Conservation (phyloP, 1,284 basidiomycete species). For the Puccinia brachypodii region DNA sequence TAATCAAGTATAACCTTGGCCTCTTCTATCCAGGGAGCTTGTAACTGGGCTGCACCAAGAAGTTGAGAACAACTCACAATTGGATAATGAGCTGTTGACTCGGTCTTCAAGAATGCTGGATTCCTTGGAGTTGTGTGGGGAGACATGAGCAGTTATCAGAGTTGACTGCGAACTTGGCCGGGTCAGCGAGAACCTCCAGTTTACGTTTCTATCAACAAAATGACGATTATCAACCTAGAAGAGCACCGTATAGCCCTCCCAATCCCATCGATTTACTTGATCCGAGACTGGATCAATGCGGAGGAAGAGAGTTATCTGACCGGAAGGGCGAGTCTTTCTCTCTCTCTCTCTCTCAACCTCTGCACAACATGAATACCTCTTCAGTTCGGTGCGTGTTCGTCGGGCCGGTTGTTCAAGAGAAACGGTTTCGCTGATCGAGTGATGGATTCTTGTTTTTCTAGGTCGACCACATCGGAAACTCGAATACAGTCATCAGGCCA, state of each 20-base stretch:
- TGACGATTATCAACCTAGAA: slow-evolving; percentile 4
- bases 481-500: slow-evolving; percentile 16
- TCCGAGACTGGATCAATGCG: slow-evolving; percentile 75
- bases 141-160: not conserved
- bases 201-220: no score
- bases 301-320: slow-evolving; percentile 77
- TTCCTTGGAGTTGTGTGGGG: no score
- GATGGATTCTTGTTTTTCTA: not conserved
- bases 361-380: not conserved
- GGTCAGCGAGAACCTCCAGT: not conserved
- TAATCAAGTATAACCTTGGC: no score
- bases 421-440: not conserved
- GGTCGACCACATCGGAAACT: slow-evolving; percentile 33
- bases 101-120: no score
- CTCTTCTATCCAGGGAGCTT: no score
- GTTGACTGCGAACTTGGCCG: not conserved
- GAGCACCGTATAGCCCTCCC: not conserved
- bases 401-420: no score
- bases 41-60: no score
- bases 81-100: no score
- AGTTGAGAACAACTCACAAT: no score
- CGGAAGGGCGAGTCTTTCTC: slow-evolving; percentile 64
- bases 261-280: slow-evolving; percentile 53
- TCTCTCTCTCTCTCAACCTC: not conserved
- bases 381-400: no score